Evolutionary conservation across 352 stramenopile genomes (phyloP).

Genomic region (Phytophthora hibernalis): DNA sequence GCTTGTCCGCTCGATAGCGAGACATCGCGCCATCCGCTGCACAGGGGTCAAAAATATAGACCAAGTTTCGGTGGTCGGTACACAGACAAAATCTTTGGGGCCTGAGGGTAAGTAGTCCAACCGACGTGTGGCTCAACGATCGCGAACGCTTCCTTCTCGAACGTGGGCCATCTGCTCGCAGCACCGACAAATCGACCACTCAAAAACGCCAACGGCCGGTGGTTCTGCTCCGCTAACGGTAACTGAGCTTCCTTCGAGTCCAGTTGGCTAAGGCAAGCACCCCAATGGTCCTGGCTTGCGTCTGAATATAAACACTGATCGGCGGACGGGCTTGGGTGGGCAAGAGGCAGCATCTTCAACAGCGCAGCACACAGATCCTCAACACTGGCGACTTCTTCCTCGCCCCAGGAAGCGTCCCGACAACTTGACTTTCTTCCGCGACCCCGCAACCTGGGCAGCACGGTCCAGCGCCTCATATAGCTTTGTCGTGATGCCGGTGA

Average conservation of each 20-base stretch:
- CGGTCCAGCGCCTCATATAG: neutral
- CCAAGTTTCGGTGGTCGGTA: conserved; percentile 29
- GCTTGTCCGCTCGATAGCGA: conserved; percentile 16
- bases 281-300: conserved; percentile 8
- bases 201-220: neutral
- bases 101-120: conserved; percentile 17
- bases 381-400: too few species aligned
- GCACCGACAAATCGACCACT: conserved; percentile 11
- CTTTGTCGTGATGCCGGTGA: neutral
- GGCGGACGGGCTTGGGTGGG: neutral
- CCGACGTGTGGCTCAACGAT: conserved; percentile 5
- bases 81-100: conserved; percentile 25
- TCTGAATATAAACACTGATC: conserved; percentile 1
- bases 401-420: too few species aligned
- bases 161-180: conserved; percentile 8
- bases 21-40: conserved; percentile 4
- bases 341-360: neutral
- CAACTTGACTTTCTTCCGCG: neutral
- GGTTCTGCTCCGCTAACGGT: neutral
- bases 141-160: conserved; percentile 34
- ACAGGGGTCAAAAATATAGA: conserved; percentile 25
- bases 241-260: neutral
- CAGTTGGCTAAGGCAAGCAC: neutral
- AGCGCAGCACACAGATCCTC: neutral
- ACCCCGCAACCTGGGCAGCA: neutral